Base-by-base conservation (phyloP, 495 filamentous ascomycete species). In the Barbatosphaeria neglecta region DNA sequence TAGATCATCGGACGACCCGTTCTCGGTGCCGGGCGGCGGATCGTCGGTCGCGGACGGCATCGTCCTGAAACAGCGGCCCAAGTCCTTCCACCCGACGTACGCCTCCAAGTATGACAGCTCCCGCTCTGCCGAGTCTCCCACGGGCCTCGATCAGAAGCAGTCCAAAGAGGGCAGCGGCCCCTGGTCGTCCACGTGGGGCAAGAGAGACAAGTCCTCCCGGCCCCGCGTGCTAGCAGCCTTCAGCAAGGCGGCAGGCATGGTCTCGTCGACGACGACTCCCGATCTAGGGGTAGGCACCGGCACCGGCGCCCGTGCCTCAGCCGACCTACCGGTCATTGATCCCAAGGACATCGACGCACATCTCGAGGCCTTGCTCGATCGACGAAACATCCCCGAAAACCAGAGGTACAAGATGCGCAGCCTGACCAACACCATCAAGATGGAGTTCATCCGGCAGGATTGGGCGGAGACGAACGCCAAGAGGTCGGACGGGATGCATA, bases 361-460 rank as follows among this genome's bases (percentile, higher is more conserved):
- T 42, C 78, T 84, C 48, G 81, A 84, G 52, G 73, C 62, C 18
- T 86, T 86, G 75, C 56, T 86, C 41, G 86, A 94, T 64, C 78
- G 86, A 23, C 75, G 88, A 46, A 93, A 96, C 58, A 89, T 98
- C 44, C 90, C 92, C 17, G 83, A 92, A 52, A 85, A 94, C 49
- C 89, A 94, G 73, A 76, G 88, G 44, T 83, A 90, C 58, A 89
- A 89, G 64, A 95, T 98, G 87, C 79, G 92, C 23, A 87, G 78
- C 24, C 69, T 98, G 42, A 86, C 87, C 45, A 78, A 83, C 46
- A 85, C 83, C 22, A 87, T 98, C 64, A 98, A 98, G 65, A 83
- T 83, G 51, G 89, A 98, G 50, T 95, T 98, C 51, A 87, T 97
- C 55, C 78, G 82, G 49, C 87, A 95, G 56, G 84, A 95, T 56